Evolutionary conservation across 768 basidiomycete species (phyloP).

Genomic region (Kwoniella dendrophila): DNA sequence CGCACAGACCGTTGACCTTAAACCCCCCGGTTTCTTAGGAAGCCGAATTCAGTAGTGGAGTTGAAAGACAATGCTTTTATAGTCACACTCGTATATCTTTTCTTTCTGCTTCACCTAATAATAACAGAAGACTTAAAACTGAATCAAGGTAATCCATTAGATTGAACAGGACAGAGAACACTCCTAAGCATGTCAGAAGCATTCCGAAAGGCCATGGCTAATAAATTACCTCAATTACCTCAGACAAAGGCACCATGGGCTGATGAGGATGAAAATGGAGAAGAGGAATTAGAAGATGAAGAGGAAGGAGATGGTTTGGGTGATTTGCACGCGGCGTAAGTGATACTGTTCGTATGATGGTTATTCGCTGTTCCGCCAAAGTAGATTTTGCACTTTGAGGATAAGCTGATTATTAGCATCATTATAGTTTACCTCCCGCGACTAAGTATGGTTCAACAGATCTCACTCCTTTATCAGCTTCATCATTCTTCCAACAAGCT

Average conservation of each 20-base stretch:
- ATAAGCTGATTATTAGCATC: not conserved
- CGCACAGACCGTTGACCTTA: no score
- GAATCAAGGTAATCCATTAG: not conserved
- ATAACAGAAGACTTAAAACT: no score
- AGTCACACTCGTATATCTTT: no score
- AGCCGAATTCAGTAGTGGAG: no score
- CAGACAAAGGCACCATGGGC: slow-evolving; percentile 54
- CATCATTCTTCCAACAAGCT: slow-evolving; percentile 76
- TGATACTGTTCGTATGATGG: slow-evolving; percentile 1
- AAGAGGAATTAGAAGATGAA: slow-evolving; percentile 72
- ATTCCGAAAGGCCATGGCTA: slow-evolving; percentile 50
- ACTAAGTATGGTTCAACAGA: slow-evolving; percentile 58
- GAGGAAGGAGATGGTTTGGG: slow-evolving; percentile 63
- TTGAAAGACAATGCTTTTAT: no score
- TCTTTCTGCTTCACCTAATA: no score
- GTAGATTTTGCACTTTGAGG: not conserved
- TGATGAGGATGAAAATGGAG: slow-evolving; percentile 65
- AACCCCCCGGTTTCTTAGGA: not conserved
- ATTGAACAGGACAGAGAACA: not conserved
- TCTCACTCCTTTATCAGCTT: slow-evolving; percentile 76
- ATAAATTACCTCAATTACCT: slow-evolving; percentile 44
- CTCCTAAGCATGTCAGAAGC: slow-evolving; percentile 45
- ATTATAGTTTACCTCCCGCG: slow-evolving; percentile 26
- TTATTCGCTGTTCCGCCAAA: not conserved
- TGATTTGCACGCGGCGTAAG: slow-evolving; percentile 56